These are phyloP conservation scores for Spathaspora jeffriesii DNA, from an alignment of 1,139 yeast genomes.

Conservation along the genomic window DNA sequence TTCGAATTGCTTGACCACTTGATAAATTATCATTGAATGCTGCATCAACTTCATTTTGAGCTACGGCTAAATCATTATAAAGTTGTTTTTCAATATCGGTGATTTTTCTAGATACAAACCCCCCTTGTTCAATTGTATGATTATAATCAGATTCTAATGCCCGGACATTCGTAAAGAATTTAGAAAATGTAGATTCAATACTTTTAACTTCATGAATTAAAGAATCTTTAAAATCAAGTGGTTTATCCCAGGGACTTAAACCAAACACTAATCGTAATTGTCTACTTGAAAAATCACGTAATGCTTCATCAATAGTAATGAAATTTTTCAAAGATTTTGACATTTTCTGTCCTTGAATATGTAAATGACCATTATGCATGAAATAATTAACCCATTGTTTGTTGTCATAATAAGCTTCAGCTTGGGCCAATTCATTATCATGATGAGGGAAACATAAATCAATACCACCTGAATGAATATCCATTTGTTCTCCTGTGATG, in stretches of 20 bases:
- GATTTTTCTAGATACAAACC: constrained; percentile 56
- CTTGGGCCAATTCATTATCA: constrained; percentile 96
- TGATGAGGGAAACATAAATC: constrained; percentile 99
- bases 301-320: constrained; percentile 91
- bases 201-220: constrained; percentile 76
- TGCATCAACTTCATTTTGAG: constrained; percentile 66
- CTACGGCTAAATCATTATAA: constrained; percentile 46
- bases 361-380: constrained; percentile 95
- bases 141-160: constrained; percentile 70
- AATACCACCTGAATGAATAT: constrained; percentile 96
- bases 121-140: constrained; percentile 46
- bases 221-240: constrained; percentile 87
- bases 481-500: constrained; percentile 79
- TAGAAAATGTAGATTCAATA: constrained; percentile 70
- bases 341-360: constrained; percentile 98
- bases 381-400: constrained; percentile 97
- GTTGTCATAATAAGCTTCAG: constrained; percentile 90
- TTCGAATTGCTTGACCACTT: constrained; percentile 72
- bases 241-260: constrained; percentile 88
- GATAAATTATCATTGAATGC: constrained; percentile 89
- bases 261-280: constrained; percentile 92
- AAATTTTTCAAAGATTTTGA: constrained; percentile 92
- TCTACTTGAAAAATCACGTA: constrained; percentile 66
- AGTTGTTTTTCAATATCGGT: constrained; percentile 55
- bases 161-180: constrained; percentile 81